These are phyloP conservation scores for Fraxinus albicans DNA, from an alignment of 305 asterid genomes.

Conservation along the genomic window DNA sequence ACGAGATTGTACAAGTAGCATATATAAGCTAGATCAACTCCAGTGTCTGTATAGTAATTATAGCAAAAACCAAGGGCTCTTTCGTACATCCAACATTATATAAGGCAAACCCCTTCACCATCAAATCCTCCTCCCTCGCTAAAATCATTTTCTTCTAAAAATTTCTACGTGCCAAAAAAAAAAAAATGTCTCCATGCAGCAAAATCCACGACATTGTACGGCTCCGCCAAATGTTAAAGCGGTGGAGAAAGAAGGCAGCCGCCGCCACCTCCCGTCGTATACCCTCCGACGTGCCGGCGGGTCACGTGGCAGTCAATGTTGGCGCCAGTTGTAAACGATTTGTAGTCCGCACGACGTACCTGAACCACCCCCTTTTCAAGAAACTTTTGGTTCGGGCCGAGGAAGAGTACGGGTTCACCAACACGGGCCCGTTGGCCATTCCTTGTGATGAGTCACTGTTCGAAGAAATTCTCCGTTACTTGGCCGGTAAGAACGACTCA, in stretches of 20 bases:
- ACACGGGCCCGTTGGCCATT: conserved; percentile 29
- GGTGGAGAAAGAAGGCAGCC: conserved; percentile 32
- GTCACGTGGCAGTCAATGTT: conserved; percentile 26
- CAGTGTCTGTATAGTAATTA: background rate
- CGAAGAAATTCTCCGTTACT: conserved; percentile 21
- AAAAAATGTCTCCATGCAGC: conserved; percentile 27
- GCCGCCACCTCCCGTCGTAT: background rate
- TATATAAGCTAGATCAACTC: background rate
- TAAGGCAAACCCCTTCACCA: background rate
- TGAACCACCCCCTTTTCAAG: conserved; percentile 32
- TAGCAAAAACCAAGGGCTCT: background rate
- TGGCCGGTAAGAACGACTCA: conserved; percentile 9
- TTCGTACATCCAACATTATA: background rate
- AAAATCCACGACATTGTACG: conserved; percentile 27
- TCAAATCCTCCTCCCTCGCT: background rate
- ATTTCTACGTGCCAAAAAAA: background rate
- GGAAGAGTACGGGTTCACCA: conserved; percentile 29
- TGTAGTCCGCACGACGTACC: conserved; percentile 23
- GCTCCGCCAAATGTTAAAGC: conserved; percentile 29
- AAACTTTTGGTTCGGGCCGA: conserved; percentile 26
- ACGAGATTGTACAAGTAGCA: no score
- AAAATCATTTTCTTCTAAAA: background rate
- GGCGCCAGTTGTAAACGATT: conserved; percentile 21
- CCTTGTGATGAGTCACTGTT: conserved; percentile 33
- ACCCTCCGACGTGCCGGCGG: conserved; percentile 28